Evolutionary conservation across 306 rosid genomes (phyloP).

Genomic region (Amphicarpaea edgeworthii): DNA sequence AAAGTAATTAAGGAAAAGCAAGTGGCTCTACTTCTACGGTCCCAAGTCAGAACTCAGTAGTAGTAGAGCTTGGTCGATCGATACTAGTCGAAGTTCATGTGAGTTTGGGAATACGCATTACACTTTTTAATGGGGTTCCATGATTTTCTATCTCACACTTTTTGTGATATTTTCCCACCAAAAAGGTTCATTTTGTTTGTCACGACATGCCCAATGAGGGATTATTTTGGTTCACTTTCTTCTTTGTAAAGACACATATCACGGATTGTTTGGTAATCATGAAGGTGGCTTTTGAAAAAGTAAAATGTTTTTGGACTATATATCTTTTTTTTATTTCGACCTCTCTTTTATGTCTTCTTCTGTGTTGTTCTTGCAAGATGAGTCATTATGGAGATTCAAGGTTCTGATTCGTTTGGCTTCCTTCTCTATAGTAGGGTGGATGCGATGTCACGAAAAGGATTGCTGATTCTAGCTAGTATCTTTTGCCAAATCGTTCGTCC

Average conservation of each 20-base stretch:
- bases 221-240: neutral
- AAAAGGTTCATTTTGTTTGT: conserved; percentile 17
- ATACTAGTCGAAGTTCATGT: neutral
- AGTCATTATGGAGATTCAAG: neutral
- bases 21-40: neutral
- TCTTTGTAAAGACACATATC: conserved; percentile 1
- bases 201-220: conserved; percentile 11
- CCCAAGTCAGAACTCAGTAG: neutral
- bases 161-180: conserved; percentile 19
- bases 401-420: conserved; percentile 1
- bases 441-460: conserved; percentile 24
- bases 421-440: neutral
- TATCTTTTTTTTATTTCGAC: neutral
- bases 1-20: neutral
- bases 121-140: neutral
- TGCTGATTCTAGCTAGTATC: neutral
- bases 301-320: neutral
- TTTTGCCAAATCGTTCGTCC: neutral
- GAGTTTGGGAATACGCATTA: neutral
- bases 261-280: conserved; percentile 32
- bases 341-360: neutral
- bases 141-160: neutral
- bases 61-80: neutral
- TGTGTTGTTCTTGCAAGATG: neutral
- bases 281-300: neutral